Evolutionary conservation across 768 basidiomycete genomes (phyloP).

Genomic region (Holtermanniella nyarrowii): DNA sequence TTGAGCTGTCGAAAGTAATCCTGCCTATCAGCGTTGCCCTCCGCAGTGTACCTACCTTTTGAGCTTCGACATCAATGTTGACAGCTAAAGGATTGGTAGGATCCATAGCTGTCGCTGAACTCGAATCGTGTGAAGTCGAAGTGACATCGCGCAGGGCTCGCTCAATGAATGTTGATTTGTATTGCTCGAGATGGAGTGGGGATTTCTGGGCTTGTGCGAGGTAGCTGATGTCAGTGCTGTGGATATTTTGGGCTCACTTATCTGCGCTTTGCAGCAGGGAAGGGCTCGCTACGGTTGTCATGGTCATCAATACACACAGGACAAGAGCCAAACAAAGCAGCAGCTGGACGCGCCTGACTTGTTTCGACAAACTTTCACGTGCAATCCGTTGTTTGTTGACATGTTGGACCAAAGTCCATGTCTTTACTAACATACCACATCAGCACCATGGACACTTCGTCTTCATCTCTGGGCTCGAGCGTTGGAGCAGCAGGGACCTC

Average conservation of each 20-base stretch:
- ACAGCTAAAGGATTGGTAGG: conserved; percentile 27
- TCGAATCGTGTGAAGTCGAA: conserved; percentile 17
- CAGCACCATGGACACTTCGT: neutral
- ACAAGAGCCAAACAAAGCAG: too few species aligned
- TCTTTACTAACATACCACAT: neutral
- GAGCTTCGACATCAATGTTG: conserved; percentile 27
- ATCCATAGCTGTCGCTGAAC: conserved; percentile 18
- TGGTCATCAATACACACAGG: too few species aligned
- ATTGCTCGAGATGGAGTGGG: conserved; percentile 15
- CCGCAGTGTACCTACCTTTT: conserved; percentile 23
- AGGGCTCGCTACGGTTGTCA: neutral
- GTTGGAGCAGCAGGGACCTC: conserved; percentile 1
- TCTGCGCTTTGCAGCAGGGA: neutral
- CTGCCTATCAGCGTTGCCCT: conserved; percentile 5
- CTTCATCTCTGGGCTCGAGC: neutral
- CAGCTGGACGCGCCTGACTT: neutral
- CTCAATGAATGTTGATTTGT: conserved; percentile 26
- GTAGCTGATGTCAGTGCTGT: neutral
- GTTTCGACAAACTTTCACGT: neutral
- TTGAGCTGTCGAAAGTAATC: conserved; percentile 50
- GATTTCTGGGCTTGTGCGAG: neutral
- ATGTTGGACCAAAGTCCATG: neutral
- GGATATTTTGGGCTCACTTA: neutral
- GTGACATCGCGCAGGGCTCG: conserved; percentile 24
- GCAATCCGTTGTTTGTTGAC: neutral